Conservation (phyloP, 225 moss, liverwort and hornwort genomes). For the Straminergon stramineum region DNA sequence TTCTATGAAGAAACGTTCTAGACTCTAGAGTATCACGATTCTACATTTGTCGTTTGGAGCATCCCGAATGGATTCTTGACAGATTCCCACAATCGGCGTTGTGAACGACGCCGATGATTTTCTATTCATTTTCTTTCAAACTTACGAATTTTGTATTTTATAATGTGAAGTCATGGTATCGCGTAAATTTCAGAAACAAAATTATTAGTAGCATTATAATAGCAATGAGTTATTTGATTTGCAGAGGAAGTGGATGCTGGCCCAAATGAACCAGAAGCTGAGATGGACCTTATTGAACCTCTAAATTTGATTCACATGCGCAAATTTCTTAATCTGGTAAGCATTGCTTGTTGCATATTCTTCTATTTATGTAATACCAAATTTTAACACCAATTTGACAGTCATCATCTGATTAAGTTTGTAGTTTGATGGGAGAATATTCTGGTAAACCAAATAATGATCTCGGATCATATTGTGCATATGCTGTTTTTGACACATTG, state of each 20-base stretch:
- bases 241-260: conserved; percentile 60
- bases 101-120: background rate
- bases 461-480: background rate
- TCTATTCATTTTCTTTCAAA: background rate
- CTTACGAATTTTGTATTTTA: background rate
- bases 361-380: background rate
- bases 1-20: background rate
- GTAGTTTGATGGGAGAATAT: background rate
- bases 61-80: background rate
- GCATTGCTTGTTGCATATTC: background rate
- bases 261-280: conserved; percentile 71
- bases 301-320: conserved; percentile 70
- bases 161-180: background rate
- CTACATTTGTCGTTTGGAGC: background rate
- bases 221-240: background rate
- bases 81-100: background rate
- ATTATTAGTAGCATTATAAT: background rate
- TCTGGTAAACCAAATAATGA: background rate
- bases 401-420: background rate
- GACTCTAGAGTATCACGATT: background rate
- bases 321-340: conserved; percentile 85
- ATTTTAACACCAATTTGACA: background rate
- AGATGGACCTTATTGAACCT: conserved; percentile 77
- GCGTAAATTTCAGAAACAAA: background rate
- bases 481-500: background rate